Base-by-base conservation (phyloP, 148 eudicot species). In the Mesembryanthemum crystallinum region DNA sequence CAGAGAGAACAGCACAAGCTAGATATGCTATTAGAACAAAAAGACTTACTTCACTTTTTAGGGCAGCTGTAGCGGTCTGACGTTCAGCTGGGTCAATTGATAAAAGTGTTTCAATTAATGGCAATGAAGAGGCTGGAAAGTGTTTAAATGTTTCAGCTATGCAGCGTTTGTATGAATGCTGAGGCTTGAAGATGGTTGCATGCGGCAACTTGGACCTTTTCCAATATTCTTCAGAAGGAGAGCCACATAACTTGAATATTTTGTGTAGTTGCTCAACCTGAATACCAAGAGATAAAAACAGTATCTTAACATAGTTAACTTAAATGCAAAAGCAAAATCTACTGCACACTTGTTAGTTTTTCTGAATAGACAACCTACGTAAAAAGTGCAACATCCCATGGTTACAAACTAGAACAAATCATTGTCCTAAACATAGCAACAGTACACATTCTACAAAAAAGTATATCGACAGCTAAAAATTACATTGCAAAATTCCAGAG, bases 211-310 rank as follows among this genome's bases (percentile, higher is more conserved):
- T 89, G 15, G 91, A 87, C 84, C 85, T 91, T 78, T 86, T 91
- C 96, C 96, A 91, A 73, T 91, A 91, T 67, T 89, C 91, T 63
- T 91, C 92, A 17, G 92, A 84, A 63, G 96, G 96, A 73, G 96
- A 91, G 74, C 96, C 96, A 82, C 96, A 91, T 74, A 91, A 77
- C 85, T 90, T 92, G 88, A 89, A 92, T 58, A 92, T 90, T 73
- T 89, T 90, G 82, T 92, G 97, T 55, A 92, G 88, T 78, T 92
- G 97, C 77, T 92, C 97, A 74, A 92, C 94, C 94, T 88, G 80
- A 74, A 74, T 33, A 57, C 21, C 39, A 63, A 24, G 12, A 67
- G 65, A 7, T 72, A 60, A 32, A 35, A 61, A 12, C 4, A n/a
- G 25, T 42, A 20, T 54, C 23, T 18, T 28, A 25, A 29, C 64